These are phyloP conservation scores for Termitomyces sp. DNA, from an alignment of 768 basidiomycete genomes.

Conservation along the genomic window DNA sequence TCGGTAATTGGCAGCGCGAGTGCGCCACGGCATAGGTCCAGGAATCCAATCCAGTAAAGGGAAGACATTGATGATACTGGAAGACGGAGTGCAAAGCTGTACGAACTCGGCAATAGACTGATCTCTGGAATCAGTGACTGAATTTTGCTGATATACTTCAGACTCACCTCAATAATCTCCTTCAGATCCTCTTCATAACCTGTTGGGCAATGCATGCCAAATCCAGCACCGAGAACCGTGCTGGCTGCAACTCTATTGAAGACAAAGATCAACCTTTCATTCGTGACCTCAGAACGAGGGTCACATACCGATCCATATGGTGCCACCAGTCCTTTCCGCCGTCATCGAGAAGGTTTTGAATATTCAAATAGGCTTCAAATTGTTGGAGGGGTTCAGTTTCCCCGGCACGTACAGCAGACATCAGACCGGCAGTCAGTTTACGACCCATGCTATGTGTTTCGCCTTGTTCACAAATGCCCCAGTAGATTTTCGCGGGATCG, in stretches of 20 bases:
- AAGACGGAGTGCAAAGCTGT: not conserved
- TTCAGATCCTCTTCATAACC: not conserved
- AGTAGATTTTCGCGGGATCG: not conserved
- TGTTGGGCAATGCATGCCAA: constrained; percentile 2
- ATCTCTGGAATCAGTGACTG: not conserved
- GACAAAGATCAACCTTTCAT: not conserved
- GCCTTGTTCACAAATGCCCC: constrained; percentile 1
- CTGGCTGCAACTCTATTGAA: not conserved
- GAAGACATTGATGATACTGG: constrained; percentile 3
- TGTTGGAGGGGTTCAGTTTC: constrained; percentile 1
- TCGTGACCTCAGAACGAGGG: not conserved
- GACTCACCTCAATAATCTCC: not conserved
- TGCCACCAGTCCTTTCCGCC: constrained; percentile 3
- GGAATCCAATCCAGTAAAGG: not conserved
- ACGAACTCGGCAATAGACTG: not conserved
- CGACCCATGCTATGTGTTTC: constrained; percentile 1
- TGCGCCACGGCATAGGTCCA: constrained; percentile 3
- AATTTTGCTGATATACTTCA: not conserved
- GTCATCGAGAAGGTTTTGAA: constrained; percentile 1
- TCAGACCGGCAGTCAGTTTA: not conserved
- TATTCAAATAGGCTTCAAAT: not conserved
- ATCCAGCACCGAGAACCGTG: not conserved
- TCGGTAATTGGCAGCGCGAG: not conserved
- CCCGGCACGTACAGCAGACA: constrained; percentile 1
- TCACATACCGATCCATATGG: not conserved